A percentile compares a stretch with the other conserved stretches of the same genome.
Conservation (phyloP, 2,329 filamentous ascomycete species). For the Furcasterigmium sp. region DNA sequence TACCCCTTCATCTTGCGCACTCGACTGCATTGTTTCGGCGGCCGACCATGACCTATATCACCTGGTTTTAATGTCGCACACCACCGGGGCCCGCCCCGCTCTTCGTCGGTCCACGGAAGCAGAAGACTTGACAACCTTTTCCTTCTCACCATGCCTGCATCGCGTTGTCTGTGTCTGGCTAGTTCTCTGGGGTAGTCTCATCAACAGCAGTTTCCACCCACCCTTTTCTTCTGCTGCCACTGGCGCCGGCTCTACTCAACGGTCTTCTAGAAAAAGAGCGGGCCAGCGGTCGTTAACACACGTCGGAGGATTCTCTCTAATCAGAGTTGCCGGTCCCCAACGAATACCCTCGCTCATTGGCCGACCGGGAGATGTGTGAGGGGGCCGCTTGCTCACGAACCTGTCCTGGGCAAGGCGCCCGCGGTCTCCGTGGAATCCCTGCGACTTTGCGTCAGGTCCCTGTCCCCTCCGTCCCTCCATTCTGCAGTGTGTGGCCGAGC, state of each 20-base stretch:
- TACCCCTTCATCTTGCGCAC: constrained; percentile 1
- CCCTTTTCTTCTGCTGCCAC: constrained; percentile 32
- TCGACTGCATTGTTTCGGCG: not conserved
- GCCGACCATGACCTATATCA: constrained; percentile 1
- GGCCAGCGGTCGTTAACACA: constrained; percentile 29
- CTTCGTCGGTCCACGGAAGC: too few relatives aligned
- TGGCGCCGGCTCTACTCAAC: constrained; percentile 37
- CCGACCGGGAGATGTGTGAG: not conserved
- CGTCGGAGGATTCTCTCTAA: constrained; percentile 42
- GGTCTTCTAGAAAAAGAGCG: constrained; percentile 40
- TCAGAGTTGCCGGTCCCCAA: constrained; percentile 27
- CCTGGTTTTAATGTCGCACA: constrained; percentile 4
- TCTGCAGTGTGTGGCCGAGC: not conserved
- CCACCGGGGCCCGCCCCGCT: not conserved
- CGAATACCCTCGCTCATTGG: constrained; percentile 24
- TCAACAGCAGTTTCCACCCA: constrained; percentile 33
- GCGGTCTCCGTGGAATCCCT: constrained; percentile 19
- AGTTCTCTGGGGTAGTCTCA: constrained; percentile 39
- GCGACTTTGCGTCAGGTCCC: constrained; percentile 6
- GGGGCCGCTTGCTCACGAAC: not conserved
- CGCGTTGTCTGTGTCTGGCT: too few relatives aligned
- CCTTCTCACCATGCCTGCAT: not conserved
- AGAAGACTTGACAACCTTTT: not conserved
- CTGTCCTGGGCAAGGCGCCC: constrained; percentile 7
- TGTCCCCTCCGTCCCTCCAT: constrained; percentile 24